These are phyloP conservation scores for Eudorina sp. DNA, from an alignment of 139 green algal species.

Conservation along the genomic window DNA sequence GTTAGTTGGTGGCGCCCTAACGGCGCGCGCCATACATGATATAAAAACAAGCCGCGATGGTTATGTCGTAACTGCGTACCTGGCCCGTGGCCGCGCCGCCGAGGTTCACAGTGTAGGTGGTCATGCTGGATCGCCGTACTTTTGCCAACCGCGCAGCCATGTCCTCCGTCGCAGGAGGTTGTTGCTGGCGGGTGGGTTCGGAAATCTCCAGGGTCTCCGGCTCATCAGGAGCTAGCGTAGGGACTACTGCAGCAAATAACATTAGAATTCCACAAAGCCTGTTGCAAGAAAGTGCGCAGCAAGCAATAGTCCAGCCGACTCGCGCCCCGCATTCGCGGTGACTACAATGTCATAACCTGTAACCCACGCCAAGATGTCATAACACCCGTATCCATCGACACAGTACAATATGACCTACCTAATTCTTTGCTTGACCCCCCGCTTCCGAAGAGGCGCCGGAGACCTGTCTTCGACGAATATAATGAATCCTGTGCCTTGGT, in stretches of 20 bases:
- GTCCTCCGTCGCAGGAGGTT: background rate
- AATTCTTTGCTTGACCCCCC: background rate
- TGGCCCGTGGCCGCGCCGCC: background rate
- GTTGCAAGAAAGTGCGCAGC: too few relatives aligned
- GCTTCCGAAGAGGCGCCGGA: constrained; percentile 10
- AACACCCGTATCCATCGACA: too few relatives aligned
- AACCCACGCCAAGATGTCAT: too few relatives aligned
- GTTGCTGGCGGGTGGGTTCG: background rate
- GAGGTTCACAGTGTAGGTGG: constrained; percentile 29
- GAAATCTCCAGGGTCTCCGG: constrained; percentile 5
- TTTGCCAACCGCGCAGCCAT: background rate
- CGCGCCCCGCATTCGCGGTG: too few relatives aligned
- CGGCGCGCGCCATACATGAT: too few relatives aligned
- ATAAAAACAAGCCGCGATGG: too few relatives aligned
- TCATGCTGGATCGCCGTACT: constrained; percentile 7
- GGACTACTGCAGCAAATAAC: background rate
- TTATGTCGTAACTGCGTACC: too few relatives aligned
- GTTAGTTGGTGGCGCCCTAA: too few relatives aligned
- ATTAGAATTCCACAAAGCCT: too few relatives aligned
- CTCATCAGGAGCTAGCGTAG: background rate
- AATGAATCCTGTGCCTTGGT: constrained; percentile 19
- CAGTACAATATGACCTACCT: background rate
- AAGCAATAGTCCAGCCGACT: too few relatives aligned
- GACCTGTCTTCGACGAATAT: background rate
- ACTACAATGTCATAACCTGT: too few relatives aligned